Percentiles rank a stretch among this genome's conserved stretches.
Conservation (phyloP, 768 basidiomycete genomes). For the Boletus insuetus region DNA sequence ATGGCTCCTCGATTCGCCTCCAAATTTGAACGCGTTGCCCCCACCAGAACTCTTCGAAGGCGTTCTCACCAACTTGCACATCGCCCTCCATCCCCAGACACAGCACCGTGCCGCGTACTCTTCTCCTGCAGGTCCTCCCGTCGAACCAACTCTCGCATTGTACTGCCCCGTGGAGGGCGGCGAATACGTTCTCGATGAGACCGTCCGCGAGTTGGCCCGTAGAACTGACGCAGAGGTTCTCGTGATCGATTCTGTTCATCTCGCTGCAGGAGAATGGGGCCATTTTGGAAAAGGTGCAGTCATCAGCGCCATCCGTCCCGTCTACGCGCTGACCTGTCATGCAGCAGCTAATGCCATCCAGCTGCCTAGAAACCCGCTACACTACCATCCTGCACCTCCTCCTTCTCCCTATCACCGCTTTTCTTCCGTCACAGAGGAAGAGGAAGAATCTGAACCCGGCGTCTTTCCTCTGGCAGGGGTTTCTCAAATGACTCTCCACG, state of each 20-base stretch:
- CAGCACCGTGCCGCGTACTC: slow-evolving; percentile 70
- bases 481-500: slow-evolving; percentile 48
- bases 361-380: slow-evolving; percentile 73
- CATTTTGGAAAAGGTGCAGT: slow-evolving; percentile 71
- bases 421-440: slow-evolving; percentile 36
- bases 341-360: slow-evolving; percentile 68
- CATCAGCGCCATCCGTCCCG: neutral
- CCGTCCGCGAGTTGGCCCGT: slow-evolving; percentile 74
- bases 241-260: slow-evolving; percentile 77
- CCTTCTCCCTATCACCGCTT: slow-evolving; percentile 29
- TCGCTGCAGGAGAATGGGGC: slow-evolving; percentile 88
- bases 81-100: slow-evolving; percentile 78
- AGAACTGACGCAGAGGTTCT: slow-evolving; percentile 77
- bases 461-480: slow-evolving; percentile 34
- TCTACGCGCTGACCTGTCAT: slow-evolving; percentile 8
- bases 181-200: slow-evolving; percentile 75
- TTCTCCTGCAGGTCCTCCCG: slow-evolving; percentile 47
- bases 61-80: slow-evolving; percentile 68
- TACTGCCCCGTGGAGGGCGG: slow-evolving; percentile 85
- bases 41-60: slow-evolving; percentile 76
- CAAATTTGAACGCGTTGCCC: slow-evolving; percentile 43
- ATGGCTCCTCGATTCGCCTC: slow-evolving; percentile 51
- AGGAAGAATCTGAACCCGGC: slow-evolving; percentile 49
- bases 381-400: slow-evolving; percentile 44
- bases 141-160: slow-evolving; percentile 81